A percentile compares a stretch with the other conserved stretches of the same genome.
These are phyloP conservation scores for Candida fluviatilis DNA, from an alignment of 805 yeast species.

Conservation along the genomic window DNA sequence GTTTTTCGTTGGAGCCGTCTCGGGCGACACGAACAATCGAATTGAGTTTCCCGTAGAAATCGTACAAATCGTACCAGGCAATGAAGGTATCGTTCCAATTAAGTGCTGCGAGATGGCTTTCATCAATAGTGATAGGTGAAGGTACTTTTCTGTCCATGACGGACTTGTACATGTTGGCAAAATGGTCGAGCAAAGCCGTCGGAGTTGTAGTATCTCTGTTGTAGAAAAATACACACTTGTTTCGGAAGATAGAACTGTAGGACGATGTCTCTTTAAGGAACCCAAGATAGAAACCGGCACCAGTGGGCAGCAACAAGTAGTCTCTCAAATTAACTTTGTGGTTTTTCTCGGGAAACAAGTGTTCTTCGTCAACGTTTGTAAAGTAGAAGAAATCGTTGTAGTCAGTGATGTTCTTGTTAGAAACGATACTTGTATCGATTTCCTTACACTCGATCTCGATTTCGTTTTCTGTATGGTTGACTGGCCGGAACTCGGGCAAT, in stretches of 20 bases:
- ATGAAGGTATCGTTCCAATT: slow-evolving; percentile 29
- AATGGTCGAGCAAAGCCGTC: slow-evolving; percentile 13
- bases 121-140: slow-evolving; percentile 19
- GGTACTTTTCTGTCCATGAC: slow-evolving; percentile 20
- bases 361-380: slow-evolving; percentile 4
- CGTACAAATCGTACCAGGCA: slow-evolving; percentile 36
- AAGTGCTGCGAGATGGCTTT: slow-evolving; percentile 8
- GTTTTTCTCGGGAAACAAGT: slow-evolving; percentile 20
- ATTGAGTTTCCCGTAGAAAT: slow-evolving; percentile 27
- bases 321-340: slow-evolving; percentile 24
- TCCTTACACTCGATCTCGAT: slow-evolving; percentile 26
- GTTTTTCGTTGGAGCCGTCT: slow-evolving; percentile 15
- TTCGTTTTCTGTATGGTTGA: slow-evolving; percentile 18
- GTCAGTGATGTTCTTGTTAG: background rate
- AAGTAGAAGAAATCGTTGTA: slow-evolving; percentile 14
- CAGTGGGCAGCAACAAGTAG: slow-evolving; percentile 21
- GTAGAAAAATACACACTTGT: slow-evolving; percentile 20
- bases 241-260: slow-evolving; percentile 16
- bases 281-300: slow-evolving; percentile 30
- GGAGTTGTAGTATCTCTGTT: slow-evolving; percentile 12
- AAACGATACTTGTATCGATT: slow-evolving; percentile 5
- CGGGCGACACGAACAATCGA: slow-evolving; percentile 20
- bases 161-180: slow-evolving; percentile 18
- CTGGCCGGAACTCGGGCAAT: slow-evolving; percentile 29
- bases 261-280: slow-evolving; percentile 11